Evolutionary conservation across 169 alveolate species (phyloP).

Genomic region (Miamiensis avidus): DNA sequence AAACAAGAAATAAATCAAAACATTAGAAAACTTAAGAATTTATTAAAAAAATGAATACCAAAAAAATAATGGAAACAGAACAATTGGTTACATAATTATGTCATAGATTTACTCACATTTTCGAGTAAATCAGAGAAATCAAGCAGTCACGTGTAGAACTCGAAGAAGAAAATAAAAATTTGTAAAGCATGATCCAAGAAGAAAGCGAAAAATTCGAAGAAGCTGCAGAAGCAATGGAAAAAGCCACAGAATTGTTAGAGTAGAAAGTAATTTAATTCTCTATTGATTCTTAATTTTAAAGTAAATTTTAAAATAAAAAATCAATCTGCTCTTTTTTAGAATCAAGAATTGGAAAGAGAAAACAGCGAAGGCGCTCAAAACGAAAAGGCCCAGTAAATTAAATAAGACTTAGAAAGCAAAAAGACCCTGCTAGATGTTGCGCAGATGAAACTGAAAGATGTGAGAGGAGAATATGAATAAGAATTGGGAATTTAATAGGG

Average conservation of each 20-base stretch:
- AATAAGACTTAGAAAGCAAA: neutral
- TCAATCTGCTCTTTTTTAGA: neutral
- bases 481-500: neutral
- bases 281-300: too few relatives aligned
- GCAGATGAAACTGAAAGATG: neutral
- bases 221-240: neutral
- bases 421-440: neutral
- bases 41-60: neutral
- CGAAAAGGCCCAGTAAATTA: neutral
- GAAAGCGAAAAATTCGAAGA: neutral
- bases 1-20: too few relatives aligned
- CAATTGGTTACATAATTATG: neutral
- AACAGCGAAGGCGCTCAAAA: neutral
- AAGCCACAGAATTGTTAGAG: neutral
- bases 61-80: neutral
- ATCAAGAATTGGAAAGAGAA: neutral
- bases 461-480: neutral
- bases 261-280: neutral
- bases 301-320: too few relatives aligned
- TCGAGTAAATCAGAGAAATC: neutral
- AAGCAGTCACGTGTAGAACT: neutral
- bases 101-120: neutral
- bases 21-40: too few relatives aligned
- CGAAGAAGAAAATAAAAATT: neutral
- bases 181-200: neutral